A percentile compares a stretch with the other conserved stretches of the same genome.
phyloP scores from a whole-genome alignment of 257 asterid genomes.

The Solanum habrochaites region DNA sequence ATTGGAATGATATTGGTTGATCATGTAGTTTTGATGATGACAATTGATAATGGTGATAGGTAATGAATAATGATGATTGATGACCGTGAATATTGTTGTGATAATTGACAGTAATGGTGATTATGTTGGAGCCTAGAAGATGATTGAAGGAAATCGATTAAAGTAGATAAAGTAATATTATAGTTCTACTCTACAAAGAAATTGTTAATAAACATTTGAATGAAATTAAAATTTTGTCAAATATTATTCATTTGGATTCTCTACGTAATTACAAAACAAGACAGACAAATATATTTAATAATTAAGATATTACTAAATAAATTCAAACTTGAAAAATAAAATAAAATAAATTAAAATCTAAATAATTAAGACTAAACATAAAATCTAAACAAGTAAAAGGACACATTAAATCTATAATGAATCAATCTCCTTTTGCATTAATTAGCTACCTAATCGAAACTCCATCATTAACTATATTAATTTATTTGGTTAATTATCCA shows the following conservation, averaged over 20 bases:
- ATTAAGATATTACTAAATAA: neutral
- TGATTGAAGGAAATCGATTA: neutral
- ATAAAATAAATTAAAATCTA: neutral
- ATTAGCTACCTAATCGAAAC: neutral
- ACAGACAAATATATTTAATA: neutral
- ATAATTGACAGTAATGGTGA: neutral
- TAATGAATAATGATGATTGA: too few species aligned
- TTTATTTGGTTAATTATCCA: neutral
- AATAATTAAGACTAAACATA: neutral
- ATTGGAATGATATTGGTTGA: neutral
- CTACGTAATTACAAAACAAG: neutral
- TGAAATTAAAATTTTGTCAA: neutral
- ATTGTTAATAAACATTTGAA: neutral
- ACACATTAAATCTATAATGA: neutral
- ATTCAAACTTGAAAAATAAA: neutral
- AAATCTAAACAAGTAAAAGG: neutral
- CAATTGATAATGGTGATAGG: neutral
- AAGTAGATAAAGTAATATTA: neutral
- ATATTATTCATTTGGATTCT: neutral
- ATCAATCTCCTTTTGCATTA: neutral
- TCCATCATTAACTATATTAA: neutral
- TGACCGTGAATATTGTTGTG: rapidly evolving
- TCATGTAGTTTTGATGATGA: neutral
- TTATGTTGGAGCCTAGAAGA: rapidly evolving
- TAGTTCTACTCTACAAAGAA: neutral